Evolutionary conservation across 441 rosid species (phyloP).

Genomic region (Bruguiera hainesii): DNA sequence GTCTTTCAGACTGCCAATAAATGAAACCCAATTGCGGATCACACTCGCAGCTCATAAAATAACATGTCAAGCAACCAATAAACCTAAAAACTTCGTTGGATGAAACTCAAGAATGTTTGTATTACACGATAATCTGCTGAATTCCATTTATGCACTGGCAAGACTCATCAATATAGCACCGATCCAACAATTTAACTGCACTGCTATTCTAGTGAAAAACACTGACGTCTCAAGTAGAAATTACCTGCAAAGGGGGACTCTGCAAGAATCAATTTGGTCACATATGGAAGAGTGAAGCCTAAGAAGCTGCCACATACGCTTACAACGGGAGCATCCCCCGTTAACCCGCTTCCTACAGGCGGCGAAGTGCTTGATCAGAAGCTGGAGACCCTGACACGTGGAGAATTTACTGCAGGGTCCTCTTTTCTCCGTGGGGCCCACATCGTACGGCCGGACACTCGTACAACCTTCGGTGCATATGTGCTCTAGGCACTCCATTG

Average conservation of each 20-base stretch:
- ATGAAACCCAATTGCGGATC: no score
- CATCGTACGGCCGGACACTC: conserved; percentile 55
- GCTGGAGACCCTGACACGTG: conserved; percentile 78
- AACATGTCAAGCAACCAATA: no score
- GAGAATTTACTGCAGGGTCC: conserved; percentile 56
- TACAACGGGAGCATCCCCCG: conserved; percentile 72
- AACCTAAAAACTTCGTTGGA: no score
- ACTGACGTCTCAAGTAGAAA: background rate
- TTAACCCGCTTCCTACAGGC: conserved; percentile 53
- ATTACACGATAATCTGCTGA: no score
- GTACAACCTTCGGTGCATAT: conserved; percentile 87
- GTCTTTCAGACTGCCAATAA: no score
- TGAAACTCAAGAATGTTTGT: no score
- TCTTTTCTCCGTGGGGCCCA: conserved; percentile 22
- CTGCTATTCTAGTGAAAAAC: no score
- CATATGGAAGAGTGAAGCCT: conserved; percentile 80
- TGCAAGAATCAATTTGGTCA: conserved; percentile 58
- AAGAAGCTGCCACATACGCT: conserved; percentile 87
- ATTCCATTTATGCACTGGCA: no score
- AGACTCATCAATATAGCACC: no score
- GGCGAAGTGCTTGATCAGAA: conserved; percentile 67
- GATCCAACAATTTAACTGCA: no score
- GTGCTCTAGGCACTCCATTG: conserved; percentile 85
- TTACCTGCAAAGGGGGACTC: conserved; percentile 93
- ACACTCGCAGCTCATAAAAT: no score